Base-by-base conservation (phyloP, 768 basidiomycete genomes). In the Trametes sanguinea region DNA sequence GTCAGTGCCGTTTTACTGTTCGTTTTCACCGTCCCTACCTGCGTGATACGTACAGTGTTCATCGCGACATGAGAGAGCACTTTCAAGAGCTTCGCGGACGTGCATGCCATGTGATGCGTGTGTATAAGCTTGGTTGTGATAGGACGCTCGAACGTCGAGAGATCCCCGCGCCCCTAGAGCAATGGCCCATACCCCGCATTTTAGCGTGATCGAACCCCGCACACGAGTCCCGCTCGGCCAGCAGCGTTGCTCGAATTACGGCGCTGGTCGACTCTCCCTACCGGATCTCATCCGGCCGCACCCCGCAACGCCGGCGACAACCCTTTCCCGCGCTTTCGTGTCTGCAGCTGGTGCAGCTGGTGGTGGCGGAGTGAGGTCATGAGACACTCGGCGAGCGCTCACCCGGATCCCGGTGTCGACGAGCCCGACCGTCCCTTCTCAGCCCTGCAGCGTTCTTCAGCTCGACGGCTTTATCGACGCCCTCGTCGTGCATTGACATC, bases 251-350 rank as follows among this genome's bases (percentile, higher is more conserved):
- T 37, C 2, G 35, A 37, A 37, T 37, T 37, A 37, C 35, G 35
- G 11, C 35, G 35, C 35, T 37, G 35, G 6, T 37, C 35, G 11
- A 13, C 30, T 29, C 22, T 27, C 45, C 45, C 55, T 45, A n/a
- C 45, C 55, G 55, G 55, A 56, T 56, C 55, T 56, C 55, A 56
- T 56, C 55, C 55, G 55, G 45, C n/a, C 43, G 43, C 54, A 42
- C 44, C 32, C 30, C 32, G n/a, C 43, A 54, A 44, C 42, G 11
- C 42, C 54, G 29, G 54, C 54, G 2, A 30, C 30, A 44, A n/a
- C 32, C 16, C 29, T 53, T 17, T 33, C 51, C 33, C 50, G 33
- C 17, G 51, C 33, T 35, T 45, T 55, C 30, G 22, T 27, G 3
- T 17, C 13, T 29, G 22, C 17, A 27, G 11, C 22, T 22, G 22